Percentiles rank a stretch among this genome's conserved stretches.
phyloP scores from a whole-genome alignment of 2,329 filamentous ascomycete genomes.

The Rutstroemia sydowiana region DNA sequence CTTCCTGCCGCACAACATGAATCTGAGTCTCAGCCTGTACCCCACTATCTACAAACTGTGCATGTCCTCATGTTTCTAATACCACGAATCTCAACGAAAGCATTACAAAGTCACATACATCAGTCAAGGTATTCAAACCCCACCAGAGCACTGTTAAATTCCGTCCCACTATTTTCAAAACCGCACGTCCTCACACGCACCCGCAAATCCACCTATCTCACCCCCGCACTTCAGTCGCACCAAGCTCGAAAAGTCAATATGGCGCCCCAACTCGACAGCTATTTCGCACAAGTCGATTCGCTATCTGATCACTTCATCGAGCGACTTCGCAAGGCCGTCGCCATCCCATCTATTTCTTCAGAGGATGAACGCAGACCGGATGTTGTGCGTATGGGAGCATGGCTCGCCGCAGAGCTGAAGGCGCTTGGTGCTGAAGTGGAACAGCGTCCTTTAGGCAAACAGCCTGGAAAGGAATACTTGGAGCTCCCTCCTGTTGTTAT shows the following conservation, averaged over 20 bases:
- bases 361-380: slow-evolving; percentile 83
- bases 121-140: not conserved
- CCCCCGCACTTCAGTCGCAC: slow-evolving; percentile 32
- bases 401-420: slow-evolving; percentile 75
- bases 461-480: slow-evolving; percentile 83
- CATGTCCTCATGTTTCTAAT: slow-evolving; percentile 7
- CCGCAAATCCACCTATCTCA: slow-evolving; percentile 21
- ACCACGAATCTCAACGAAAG: slow-evolving; percentile 5
- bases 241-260: slow-evolving; percentile 60
- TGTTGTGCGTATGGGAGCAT: slow-evolving; percentile 95
- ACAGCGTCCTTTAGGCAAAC: slow-evolving; percentile 79
- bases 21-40: not conserved
- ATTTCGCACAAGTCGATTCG: slow-evolving; percentile 85
- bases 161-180: not conserved
- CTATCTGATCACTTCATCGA: slow-evolving; percentile 79
- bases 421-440: slow-evolving; percentile 80
- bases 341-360: slow-evolving; percentile 91
- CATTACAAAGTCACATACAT: slow-evolving; percentile 1
- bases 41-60: not conserved
- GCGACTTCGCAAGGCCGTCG: slow-evolving; percentile 82
- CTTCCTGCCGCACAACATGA: not conserved
- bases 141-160: not conserved
- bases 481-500: slow-evolving; percentile 89
- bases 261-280: slow-evolving; percentile 84
- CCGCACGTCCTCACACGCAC: not conserved